Base-by-base conservation (phyloP, 495 filamentous ascomycete species). In the Hypoxylon lenormandii region DNA sequence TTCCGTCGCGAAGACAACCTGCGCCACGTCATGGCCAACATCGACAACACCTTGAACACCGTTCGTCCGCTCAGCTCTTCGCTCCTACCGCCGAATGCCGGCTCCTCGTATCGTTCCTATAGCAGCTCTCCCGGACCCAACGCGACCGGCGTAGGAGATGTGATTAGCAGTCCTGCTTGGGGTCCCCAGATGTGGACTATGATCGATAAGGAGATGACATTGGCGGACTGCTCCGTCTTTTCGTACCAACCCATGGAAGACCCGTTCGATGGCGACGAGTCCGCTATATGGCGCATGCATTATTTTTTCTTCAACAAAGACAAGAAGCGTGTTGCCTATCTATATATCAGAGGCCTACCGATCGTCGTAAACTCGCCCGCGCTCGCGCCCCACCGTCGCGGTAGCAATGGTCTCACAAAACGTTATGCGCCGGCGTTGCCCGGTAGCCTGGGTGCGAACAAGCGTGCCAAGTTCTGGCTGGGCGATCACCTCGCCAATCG, bases 251-350 rank as follows among this genome's bases (percentile, higher is more conserved):
- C 95, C 0, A 86, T 90, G 18, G 92, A 97, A 60, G 91, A 92
- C 38, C 87, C 89, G 11, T 94, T 94, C 60, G 92, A 93, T 60
- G 93, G 92, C 21, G 95, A 97, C 62, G 92, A 96, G 71, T 89
- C 91, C 50, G 90, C 94, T 4, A 92, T 98, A 40, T 98, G 96
- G 96, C 94, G 91, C 65, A 81, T 92, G 59, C 92, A 97, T 76
- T 97, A 96, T 77, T 96, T 98, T 82, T 96, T 98, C 79, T 98
- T 97, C 85, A 97, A 95, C 82, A 96, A 94, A 68, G 80, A 86
- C 18, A 85, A 87, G 71, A 98, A 98, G 81, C 86, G 95, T n/a
- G 94, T 98, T 18, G 94, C 92, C 71, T 98, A 98, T 76, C 79
- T 98, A 30, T 95, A 97, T 73, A 83, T 97, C 30, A 87, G 93